A percentile compares a stretch with the other conserved stretches of the same genome.
phyloP scores from a whole-genome alignment of 306 rosid genomes.

The Lathyrus tuberosus region DNA sequence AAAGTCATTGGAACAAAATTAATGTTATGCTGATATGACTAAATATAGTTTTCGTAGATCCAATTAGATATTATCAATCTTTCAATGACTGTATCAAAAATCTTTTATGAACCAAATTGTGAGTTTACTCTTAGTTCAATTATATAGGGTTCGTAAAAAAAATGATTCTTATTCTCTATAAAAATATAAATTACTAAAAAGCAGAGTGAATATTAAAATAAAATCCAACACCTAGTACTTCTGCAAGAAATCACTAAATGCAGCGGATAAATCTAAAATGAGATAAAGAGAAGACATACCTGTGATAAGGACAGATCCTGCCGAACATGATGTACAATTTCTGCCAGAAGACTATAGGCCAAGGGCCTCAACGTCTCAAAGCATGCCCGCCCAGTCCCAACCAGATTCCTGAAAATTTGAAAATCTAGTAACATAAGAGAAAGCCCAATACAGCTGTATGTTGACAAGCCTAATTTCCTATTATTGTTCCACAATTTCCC shows the following conservation, averaged over 20 bases:
- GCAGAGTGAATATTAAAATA: neutral
- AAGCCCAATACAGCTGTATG: slow-evolving; percentile 29
- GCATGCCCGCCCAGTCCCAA: slow-evolving; percentile 98
- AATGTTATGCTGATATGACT: slow-evolving; percentile 1
- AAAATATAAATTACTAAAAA: slow-evolving; percentile 12
- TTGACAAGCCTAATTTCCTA: slow-evolving; percentile 1
- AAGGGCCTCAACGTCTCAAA: slow-evolving; percentile 94
- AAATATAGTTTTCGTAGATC: slow-evolving; percentile 18
- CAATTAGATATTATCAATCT: slow-evolving; percentile 6
- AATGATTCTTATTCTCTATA: slow-evolving; percentile 3
- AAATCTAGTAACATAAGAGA: slow-evolving; percentile 35
- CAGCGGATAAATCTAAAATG: slow-evolving; percentile 27
- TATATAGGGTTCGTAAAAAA: neutral
- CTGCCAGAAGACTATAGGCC: slow-evolving; percentile 97
- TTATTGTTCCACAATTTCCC: slow-evolving; percentile 3
- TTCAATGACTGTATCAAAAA: slow-evolving; percentile 5
- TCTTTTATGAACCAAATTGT: neutral
- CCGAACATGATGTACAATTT: slow-evolving; percentile 99
- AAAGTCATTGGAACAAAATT: neutral
- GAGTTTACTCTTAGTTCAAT: slow-evolving; percentile 9
- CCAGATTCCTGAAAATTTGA: slow-evolving; percentile 71
- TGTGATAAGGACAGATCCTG: slow-evolving; percentile 84
- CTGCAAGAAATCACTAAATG: slow-evolving; percentile 5
- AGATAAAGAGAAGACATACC: slow-evolving; percentile 50
- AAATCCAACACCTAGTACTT: slow-evolving; percentile 11